A percentile compares a stretch with the other conserved stretches of the same genome.
Conservation (phyloP, 352 stramenopile genomes). For the Blastocystis sp. region DNA sequence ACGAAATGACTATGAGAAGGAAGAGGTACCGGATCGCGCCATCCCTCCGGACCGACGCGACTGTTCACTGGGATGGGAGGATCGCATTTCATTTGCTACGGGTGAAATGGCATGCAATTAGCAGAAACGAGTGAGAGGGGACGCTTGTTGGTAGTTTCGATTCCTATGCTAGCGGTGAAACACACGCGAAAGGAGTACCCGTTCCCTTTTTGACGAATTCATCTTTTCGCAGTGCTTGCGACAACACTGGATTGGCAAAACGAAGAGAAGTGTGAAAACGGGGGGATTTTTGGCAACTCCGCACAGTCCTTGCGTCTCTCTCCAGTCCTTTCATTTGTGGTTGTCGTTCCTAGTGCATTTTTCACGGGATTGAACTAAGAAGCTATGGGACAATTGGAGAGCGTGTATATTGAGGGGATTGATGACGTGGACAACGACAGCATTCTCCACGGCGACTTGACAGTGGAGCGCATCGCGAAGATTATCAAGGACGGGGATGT, state of each 20-base stretch:
- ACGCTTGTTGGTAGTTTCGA: neutral
- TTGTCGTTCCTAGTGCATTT: neutral
- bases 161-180: neutral
- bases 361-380: neutral
- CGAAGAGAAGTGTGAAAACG: neutral
- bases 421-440: slow-evolving; percentile 66
- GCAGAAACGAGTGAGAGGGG: no score
- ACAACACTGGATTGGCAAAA: neutral
- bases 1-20: neutral
- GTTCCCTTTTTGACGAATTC: neutral
- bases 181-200: neutral
- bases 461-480: slow-evolving; percentile 73
- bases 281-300: slow-evolving; percentile 3
- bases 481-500: slow-evolving; percentile 75
- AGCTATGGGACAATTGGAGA: slow-evolving; percentile 67
- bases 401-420: slow-evolving; percentile 68
- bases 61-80: no score
- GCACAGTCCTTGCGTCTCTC: neutral
- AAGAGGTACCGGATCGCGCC: neutral
- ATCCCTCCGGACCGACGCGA: no score
- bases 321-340: no score
- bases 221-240: neutral
- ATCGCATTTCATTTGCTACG: no score
- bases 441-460: slow-evolving; percentile 68
- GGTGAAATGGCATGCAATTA: no score